phyloP scores from a whole-genome alignment of 2,329 filamentous ascomycete genomes.

The Xylariaceae sp. region DNA sequence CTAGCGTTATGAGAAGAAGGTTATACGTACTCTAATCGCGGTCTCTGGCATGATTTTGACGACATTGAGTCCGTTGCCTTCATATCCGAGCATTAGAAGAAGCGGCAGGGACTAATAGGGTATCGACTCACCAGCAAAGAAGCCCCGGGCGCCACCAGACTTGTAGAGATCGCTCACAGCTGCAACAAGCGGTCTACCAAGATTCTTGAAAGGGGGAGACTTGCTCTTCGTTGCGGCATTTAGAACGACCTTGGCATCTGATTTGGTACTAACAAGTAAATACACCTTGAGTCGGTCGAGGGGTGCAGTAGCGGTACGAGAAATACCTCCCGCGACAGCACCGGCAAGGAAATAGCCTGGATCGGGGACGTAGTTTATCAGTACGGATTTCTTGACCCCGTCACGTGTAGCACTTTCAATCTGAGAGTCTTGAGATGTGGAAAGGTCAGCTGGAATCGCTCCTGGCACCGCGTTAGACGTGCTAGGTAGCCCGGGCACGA shows the following conservation, averaged over 20 bases:
- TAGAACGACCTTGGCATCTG: slow-evolving; percentile 52
- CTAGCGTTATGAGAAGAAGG: neutral
- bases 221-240: slow-evolving; percentile 67
- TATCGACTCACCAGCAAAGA: slow-evolving; percentile 75
- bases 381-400: slow-evolving; percentile 45
- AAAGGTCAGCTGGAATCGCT: slow-evolving; percentile 22
- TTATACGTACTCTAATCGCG: slow-evolving; percentile 66
- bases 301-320: slow-evolving; percentile 89
- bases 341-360: slow-evolving; percentile 98
- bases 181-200: slow-evolving; percentile 64
- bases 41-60: slow-evolving; percentile 98
- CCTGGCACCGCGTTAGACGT: slow-evolving; percentile 19
- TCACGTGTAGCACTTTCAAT: slow-evolving; percentile 35
- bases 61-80: slow-evolving; percentile 94
- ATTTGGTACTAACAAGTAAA: slow-evolving; percentile 82
- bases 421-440: slow-evolving; percentile 26
- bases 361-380: slow-evolving; percentile 70
- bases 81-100: slow-evolving; percentile 8
- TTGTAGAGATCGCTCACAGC: slow-evolving; percentile 77
- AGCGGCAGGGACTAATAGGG: neutral
- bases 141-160: slow-evolving; percentile 78
- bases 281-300: slow-evolving; percentile 97
- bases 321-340: slow-evolving; percentile 89
- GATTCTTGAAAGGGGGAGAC: slow-evolving; percentile 59
- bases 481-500: slow-evolving; percentile 15